These are phyloP conservation scores for Coniosporium tulheliwenetii DNA, from an alignment of 2,329 filamentous ascomycete genomes.

Conservation along the genomic window DNA sequence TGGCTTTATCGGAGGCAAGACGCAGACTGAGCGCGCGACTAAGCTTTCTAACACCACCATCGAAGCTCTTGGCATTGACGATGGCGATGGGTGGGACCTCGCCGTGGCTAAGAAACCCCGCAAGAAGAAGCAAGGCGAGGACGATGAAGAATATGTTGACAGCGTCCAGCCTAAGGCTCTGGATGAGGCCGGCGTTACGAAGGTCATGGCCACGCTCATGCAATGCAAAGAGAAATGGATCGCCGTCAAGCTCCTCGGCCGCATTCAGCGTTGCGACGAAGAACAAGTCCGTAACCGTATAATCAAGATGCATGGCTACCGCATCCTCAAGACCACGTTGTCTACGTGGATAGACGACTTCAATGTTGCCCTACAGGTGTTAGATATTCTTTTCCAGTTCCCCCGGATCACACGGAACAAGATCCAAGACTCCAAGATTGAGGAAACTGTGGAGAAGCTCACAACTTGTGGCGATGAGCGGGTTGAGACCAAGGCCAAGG, in stretches of 20 bases:
- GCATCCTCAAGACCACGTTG: conserved; percentile 78
- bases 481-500: conserved; percentile 54
- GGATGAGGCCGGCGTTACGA: conserved; percentile 70
- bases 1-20: conserved; percentile 93
- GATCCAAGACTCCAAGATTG: conserved; percentile 91
- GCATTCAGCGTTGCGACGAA: conserved; percentile 75
- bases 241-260: conserved; percentile 79
- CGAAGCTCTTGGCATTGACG: conserved; percentile 89
- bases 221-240: conserved; percentile 99
- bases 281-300: conserved; percentile 77
- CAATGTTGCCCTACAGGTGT: conserved; percentile 76
- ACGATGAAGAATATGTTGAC: conserved; percentile 92
- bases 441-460: conserved; percentile 59
- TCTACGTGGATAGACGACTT: conserved; percentile 76
- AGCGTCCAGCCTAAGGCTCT: conserved; percentile 67
- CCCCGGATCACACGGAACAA: conserved; percentile 92
- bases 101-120: conserved; percentile 76
- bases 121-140: conserved; percentile 82
- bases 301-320: conserved; percentile 93
- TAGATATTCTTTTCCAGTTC: conserved; percentile 78
- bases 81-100: conserved; percentile 83
- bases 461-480: conserved; percentile 54
- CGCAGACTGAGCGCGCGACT: conserved; percentile 87
- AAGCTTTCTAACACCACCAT: conserved; percentile 81
- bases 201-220: conserved; percentile 92